Conservation (phyloP, 768 basidiomycete species). For the Heimioporus sp. region DNA sequence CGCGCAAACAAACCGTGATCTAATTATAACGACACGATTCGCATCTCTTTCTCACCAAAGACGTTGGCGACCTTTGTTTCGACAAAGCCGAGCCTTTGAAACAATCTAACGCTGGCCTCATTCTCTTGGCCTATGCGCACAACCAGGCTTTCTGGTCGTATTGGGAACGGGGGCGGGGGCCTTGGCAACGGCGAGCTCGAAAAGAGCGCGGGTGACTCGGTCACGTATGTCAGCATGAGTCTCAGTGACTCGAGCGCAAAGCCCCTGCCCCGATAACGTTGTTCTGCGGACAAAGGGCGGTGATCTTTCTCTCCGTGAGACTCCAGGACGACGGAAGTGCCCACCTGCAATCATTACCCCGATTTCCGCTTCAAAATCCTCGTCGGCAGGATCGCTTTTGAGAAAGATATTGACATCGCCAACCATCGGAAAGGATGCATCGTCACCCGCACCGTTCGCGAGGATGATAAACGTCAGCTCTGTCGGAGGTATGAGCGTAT, state of each 20-base stretch:
- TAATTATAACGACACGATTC: slow-evolving; percentile 21
- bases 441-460: slow-evolving; percentile 32
- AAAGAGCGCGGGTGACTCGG: slow-evolving; percentile 36
- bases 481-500: slow-evolving; percentile 24
- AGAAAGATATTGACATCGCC: slow-evolving; percentile 94
- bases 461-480: slow-evolving; percentile 91
- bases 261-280: slow-evolving; percentile 65
- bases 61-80: slow-evolving; percentile 66
- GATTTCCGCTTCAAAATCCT: slow-evolving; percentile 69
- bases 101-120: slow-evolving; percentile 64
- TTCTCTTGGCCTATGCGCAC: slow-evolving; percentile 74
- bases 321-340: background rate
- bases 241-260: slow-evolving; percentile 60
- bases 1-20: slow-evolving; percentile 6
- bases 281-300: slow-evolving; percentile 43
- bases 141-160: slow-evolving; percentile 50
- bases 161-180: slow-evolving; percentile 40
- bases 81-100: slow-evolving; percentile 73
- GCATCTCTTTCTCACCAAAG: slow-evolving; percentile 85
- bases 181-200: slow-evolving; percentile 16
- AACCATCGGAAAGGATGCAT: slow-evolving; percentile 61
- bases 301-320: background rate
- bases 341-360: slow-evolving; percentile 91
- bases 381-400: slow-evolving; percentile 45
- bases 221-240: slow-evolving; percentile 68